These are phyloP conservation scores for Eudorina sp. DNA, from an alignment of 139 green algal species.

Conservation along the genomic window DNA sequence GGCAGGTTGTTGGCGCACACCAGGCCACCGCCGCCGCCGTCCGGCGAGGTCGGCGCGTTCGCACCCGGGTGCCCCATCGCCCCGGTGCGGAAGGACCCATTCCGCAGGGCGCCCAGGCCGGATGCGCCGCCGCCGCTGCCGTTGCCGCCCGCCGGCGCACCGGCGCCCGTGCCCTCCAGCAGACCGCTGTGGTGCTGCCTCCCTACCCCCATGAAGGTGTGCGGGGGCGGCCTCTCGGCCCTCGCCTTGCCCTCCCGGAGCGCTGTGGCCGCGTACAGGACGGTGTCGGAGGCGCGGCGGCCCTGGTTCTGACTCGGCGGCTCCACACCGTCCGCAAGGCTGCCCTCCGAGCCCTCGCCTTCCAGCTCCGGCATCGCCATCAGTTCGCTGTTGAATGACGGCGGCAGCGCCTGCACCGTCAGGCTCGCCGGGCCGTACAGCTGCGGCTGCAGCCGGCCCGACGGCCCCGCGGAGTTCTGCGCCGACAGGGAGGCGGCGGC, in stretches of 20 bases:
- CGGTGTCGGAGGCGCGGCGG: slow-evolving; percentile 29
- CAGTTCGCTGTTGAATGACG: too few relatives aligned
- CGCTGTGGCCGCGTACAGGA: slow-evolving; percentile 7
- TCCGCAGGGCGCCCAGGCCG: not conserved
- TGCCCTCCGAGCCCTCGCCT: not conserved
- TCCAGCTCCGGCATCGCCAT: slow-evolving; percentile 1
- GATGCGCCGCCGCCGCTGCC: not conserved
- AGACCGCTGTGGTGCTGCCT: not conserved
- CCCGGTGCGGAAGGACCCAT: not conserved
- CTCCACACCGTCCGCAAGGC: not conserved
- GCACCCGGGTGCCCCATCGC: not conserved
- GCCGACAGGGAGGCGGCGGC: too few relatives aligned
- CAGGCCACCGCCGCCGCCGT: too few relatives aligned
- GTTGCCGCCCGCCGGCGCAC: not conserved
- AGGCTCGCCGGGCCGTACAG: too few relatives aligned
- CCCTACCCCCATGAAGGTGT: not conserved
- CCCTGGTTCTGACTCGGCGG: not conserved
- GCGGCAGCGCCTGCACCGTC: too few relatives aligned
- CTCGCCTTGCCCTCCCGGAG: slow-evolving; percentile 5
- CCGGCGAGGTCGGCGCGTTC: slow-evolving; percentile 10
- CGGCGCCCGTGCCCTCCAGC: not conserved
- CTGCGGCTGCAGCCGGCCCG: too few relatives aligned
- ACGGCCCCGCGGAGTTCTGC: too few relatives aligned
- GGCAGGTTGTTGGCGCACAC: not conserved
- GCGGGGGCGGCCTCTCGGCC: not conserved